Evolutionary conservation across 352 stramenopile species (phyloP).

Genomic region (Phytophthora tentaculata): DNA sequence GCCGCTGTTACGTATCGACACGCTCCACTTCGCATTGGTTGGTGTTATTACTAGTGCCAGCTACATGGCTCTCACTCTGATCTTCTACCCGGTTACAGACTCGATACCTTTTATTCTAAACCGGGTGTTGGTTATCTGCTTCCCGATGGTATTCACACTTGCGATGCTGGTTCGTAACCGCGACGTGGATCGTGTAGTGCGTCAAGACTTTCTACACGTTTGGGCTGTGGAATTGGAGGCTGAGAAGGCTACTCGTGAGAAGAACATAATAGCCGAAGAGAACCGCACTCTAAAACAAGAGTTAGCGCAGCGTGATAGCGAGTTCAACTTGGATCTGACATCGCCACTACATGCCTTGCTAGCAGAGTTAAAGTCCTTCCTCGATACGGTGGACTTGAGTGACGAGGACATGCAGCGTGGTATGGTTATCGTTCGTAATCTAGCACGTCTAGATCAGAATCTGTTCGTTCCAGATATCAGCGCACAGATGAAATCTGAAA

Average conservation of each 20-base stretch:
- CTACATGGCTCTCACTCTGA: conserved; percentile 66
- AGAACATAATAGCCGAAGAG: conserved; percentile 84
- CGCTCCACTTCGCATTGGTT: conserved; percentile 68
- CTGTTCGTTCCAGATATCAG: conserved; percentile 83
- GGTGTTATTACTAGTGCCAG: conserved; percentile 57
- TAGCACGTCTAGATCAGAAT: conserved; percentile 83
- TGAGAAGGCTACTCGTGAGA: conserved; percentile 72
- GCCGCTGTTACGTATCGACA: conserved; percentile 78
- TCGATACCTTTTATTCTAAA: conserved; percentile 73
- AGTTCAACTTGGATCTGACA: conserved; percentile 78
- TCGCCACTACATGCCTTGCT: conserved; percentile 76
- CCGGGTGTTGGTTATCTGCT: conserved; percentile 68
- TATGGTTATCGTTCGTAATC: conserved; percentile 67
- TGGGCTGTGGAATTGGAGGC: conserved; percentile 79
- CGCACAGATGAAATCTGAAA: conserved; percentile 82
- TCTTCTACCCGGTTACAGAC: conserved; percentile 73
- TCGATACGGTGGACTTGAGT: conserved; percentile 74
- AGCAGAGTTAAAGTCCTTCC: conserved; percentile 78
- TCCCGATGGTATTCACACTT: conserved; percentile 68
- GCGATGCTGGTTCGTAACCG: conserved; percentile 78
- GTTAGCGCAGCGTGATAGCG: conserved; percentile 71
- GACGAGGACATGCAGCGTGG: conserved; percentile 59
- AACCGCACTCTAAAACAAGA: conserved; percentile 83
- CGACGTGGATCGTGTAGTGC: conserved; percentile 78
- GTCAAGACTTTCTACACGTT: conserved; percentile 82